Evolutionary conservation across 352 stramenopile species (phyloP).

Genomic region (Phytophthora niederhauseri): DNA sequence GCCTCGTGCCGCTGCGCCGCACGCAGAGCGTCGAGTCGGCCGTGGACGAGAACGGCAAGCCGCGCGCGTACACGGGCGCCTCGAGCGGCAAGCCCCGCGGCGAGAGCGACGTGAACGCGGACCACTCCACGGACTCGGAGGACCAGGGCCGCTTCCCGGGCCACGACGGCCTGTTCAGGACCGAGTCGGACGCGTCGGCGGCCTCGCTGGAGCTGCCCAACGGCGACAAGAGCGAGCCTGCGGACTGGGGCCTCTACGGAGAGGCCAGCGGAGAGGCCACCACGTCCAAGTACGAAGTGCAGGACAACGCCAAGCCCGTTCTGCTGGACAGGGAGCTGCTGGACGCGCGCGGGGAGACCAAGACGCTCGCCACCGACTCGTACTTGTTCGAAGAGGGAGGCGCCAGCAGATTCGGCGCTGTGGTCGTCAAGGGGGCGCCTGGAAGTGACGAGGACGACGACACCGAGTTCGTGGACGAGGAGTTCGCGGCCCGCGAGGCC

Average conservation of each 20-base stretch:
- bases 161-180: constrained; percentile 47
- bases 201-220: constrained; percentile 27
- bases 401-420: constrained; percentile 54
- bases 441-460: constrained; percentile 34
- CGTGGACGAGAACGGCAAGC: constrained; percentile 17
- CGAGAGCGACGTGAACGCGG: constrained; percentile 28
- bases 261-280: constrained; percentile 22
- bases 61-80: constrained; percentile 28
- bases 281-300: constrained; percentile 54
- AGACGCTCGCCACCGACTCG: constrained; percentile 50
- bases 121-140: constrained; percentile 37
- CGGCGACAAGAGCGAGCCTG: constrained; percentile 45
- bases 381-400: constrained; percentile 69
- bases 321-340: constrained; percentile 69
- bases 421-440: constrained; percentile 43
- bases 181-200: constrained; percentile 38
- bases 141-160: constrained; percentile 18
- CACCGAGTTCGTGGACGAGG: constrained; percentile 61
- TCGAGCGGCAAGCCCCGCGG: constrained; percentile 22
- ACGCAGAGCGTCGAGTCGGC: constrained; percentile 31
- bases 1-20: constrained; percentile 31
- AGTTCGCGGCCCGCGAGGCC: constrained; percentile 45
- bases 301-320: constrained; percentile 41
- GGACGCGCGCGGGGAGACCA: constrained; percentile 28
- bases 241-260: constrained; percentile 66